Base-by-base conservation (phyloP, 2,329 filamentous ascomycete genomes). In the Lachnellula cervina region DNA sequence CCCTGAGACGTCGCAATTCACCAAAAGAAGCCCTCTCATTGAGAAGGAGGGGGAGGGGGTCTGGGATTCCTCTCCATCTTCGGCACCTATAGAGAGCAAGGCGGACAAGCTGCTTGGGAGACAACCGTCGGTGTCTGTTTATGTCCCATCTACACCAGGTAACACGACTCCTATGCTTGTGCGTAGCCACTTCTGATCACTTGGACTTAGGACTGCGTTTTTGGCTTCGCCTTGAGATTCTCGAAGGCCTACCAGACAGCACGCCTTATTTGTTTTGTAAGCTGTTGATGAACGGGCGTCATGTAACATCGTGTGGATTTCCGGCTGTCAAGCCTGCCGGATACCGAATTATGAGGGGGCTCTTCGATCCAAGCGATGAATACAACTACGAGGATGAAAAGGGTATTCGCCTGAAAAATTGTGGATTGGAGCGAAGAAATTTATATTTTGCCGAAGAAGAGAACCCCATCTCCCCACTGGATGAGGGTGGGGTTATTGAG, bases 401-500 rank as follows among this genome's bases (percentile, higher is more conserved):
- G 9, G 70, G 70, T 3, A 57, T 69, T 14, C 50, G 64, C 2
- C 64, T 67, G 49, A 71, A 67, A 23, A 63, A 54, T 14, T 74
- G 19, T 74, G 79, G 13, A 73, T 80, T 56, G 73, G 68, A 84
- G 62, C 70, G 73, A 5, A 71, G 80, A 32, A 74, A 74, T 55
- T 82, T 84, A 60, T 82, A 81, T 57, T 72, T 77, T 43, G 69
- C 70, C 7, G 66, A 68, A 13, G 48, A 64, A 40, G 66, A 23
- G 38, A 51, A 49, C 49, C 2, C 35, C 74, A 2, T 69, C 74
- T 3, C 28, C 28, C 28, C 28, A 9, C 78, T 77, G 8, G 73
- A 77, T 48, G 77, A 83, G 62, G 81, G 80, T 11, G 81, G 81
- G 1, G 64, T 81, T 2, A 79, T 84, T 48, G 78, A 83, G 59